phyloP scores from a whole-genome alignment of 1,284 basidiomycete genomes.

The Meripilus lineatus region DNA sequence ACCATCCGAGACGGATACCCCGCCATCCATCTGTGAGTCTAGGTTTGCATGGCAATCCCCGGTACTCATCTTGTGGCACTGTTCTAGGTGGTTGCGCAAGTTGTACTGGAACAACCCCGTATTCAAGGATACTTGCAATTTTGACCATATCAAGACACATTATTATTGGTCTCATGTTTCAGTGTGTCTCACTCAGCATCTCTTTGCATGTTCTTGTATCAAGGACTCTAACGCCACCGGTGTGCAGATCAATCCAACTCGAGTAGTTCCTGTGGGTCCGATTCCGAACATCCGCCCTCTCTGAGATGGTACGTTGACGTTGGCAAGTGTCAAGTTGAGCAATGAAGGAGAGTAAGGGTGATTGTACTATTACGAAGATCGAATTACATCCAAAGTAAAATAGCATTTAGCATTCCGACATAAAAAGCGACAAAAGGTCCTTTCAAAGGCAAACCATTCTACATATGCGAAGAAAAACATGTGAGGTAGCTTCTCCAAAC shows the following conservation, averaged over 20 bases:
- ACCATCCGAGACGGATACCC: slow-evolving; percentile 80
- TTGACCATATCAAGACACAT: slow-evolving; percentile 84
- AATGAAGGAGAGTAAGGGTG: no score
- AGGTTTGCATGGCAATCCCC: no score
- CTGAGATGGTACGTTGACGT: slow-evolving; percentile 1
- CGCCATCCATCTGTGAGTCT: slow-evolving; percentile 60
- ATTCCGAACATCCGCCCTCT: slow-evolving; percentile 63
- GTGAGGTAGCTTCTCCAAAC: no score
- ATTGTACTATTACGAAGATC: no score
- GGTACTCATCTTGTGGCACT: background rate
- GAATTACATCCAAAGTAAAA: no score
- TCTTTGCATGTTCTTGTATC: slow-evolving; percentile 3
- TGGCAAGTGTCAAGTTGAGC: no score
- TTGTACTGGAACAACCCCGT: slow-evolving; percentile 90
- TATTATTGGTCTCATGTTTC: slow-evolving; percentile 73
- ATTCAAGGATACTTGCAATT: slow-evolving; percentile 87
- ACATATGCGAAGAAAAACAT: no score
- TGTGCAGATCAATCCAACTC: slow-evolving; percentile 4
- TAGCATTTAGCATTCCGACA: no score
- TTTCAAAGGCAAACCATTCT: no score
- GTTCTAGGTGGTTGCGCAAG: slow-evolving; percentile 72
- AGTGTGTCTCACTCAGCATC: slow-evolving; percentile 29
- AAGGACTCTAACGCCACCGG: background rate
- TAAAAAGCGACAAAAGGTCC: no score
- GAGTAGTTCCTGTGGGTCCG: slow-evolving; percentile 73